Evolutionary conservation across 176 grass and related monocot genomes (phyloP).

Genomic region (Dendrocalamus sinicus): DNA sequence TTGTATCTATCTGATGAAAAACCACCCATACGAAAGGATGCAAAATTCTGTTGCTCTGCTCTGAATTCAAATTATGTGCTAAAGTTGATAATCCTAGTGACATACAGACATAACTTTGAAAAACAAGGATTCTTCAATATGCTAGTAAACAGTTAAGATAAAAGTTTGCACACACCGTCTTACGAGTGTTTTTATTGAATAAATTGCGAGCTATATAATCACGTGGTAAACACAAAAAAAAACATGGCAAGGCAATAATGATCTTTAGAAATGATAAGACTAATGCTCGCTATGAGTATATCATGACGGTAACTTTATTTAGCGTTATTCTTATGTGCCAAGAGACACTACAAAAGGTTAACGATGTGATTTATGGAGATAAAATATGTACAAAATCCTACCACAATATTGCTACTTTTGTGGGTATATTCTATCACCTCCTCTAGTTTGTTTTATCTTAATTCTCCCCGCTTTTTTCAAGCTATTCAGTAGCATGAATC

Average conservation of each 20-base stretch:
- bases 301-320: background rate
- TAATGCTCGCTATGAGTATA: constrained; percentile 3
- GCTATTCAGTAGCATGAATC: background rate
- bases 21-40: background rate
- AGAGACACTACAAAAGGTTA: background rate
- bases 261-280: background rate
- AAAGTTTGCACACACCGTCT: no score
- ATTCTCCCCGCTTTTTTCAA: background rate
- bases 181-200: background rate
- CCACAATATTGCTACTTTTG: background rate
- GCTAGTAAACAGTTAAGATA: background rate
- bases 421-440: constrained; percentile 32
- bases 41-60: background rate
- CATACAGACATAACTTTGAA: background rate
- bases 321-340: background rate
- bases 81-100: background rate
- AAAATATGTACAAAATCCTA: constrained; percentile 39
- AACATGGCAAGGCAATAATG: background rate
- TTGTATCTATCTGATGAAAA: background rate
- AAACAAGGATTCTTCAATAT: background rate
- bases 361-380: constrained; percentile 36
- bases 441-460: background rate
- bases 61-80: background rate
- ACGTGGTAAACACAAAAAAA: background rate
- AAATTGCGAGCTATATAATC: background rate